Conservation (phyloP, 164 flowering plant genomes). For the Berberis thunbergii region DNA sequence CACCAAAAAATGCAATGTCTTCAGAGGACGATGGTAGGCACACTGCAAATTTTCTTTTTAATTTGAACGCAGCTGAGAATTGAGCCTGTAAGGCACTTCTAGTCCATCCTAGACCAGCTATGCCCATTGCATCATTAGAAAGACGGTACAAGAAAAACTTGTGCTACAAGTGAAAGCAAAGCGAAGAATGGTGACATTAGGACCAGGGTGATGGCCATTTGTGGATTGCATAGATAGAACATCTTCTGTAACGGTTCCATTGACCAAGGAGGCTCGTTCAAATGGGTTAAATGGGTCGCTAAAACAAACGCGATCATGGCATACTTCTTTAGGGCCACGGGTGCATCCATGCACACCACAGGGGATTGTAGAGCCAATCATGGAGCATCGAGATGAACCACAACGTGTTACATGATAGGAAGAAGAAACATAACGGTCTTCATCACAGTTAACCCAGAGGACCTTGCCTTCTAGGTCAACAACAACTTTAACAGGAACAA, state of each 20-base stretch:
- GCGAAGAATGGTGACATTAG: constrained; percentile 1
- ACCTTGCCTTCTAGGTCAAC: background rate
- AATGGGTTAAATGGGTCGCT: constrained; percentile 16
- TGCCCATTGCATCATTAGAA: constrained; percentile 19
- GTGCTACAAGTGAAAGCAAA: constrained; percentile 20
- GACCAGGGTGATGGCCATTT: constrained; percentile 22
- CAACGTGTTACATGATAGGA: constrained; percentile 3
- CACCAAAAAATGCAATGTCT: constrained; percentile 17
- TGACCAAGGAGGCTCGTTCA: constrained; percentile 11
- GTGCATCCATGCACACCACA: constrained; percentile 5
- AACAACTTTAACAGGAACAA: background rate
- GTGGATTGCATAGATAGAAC: constrained; percentile 22
- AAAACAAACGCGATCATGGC: constrained; percentile 25
- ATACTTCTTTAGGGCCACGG: constrained; percentile 16
- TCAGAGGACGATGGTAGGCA: constrained; percentile 2
- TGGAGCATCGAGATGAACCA: constrained; percentile 6
- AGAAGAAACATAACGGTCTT: constrained; percentile 2
- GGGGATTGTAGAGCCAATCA: background rate
- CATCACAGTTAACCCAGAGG: background rate
- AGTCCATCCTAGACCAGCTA: constrained; percentile 24
- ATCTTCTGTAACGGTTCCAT: constrained; percentile 17
- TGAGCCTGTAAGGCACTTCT: constrained; percentile 16
- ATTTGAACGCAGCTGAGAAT: constrained; percentile 20
- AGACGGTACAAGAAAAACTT: constrained; percentile 17
- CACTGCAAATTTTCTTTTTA: constrained; percentile 24